Evolutionary conservation across 768 basidiomycete species (phyloP).

Genomic region (Tricholoma sp.): DNA sequence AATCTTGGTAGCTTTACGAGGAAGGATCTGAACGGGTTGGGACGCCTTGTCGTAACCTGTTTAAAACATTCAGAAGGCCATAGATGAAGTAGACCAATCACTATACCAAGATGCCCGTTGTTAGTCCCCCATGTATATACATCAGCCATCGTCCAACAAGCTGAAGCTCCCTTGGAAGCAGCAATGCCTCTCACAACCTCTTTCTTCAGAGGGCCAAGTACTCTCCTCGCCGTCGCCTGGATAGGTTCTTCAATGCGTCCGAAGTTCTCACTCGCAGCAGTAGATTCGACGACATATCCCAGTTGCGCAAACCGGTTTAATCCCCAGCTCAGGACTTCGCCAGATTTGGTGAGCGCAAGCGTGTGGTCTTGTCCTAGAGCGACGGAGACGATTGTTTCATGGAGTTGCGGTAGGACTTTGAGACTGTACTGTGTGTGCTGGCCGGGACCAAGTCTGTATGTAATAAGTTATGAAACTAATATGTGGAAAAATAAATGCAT

Average conservation of each 20-base stretch:
- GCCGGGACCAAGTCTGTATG: conserved; percentile 58
- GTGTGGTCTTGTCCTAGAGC: conserved; percentile 96
- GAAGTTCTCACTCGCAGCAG: conserved; percentile 24
- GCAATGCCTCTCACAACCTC: conserved; percentile 78
- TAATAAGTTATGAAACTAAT: background rate
- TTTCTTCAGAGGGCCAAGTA: conserved; percentile 71
- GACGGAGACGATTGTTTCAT: conserved; percentile 54
- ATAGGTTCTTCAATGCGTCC: conserved; percentile 63
- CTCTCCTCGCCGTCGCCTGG: conserved; percentile 70
- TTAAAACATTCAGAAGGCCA: background rate
- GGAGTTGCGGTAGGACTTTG: conserved; percentile 52
- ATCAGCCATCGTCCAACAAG: conserved; percentile 73
- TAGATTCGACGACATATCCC: conserved; percentile 73
- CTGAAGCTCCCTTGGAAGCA: conserved; percentile 81
- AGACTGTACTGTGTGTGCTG: conserved; percentile 78
- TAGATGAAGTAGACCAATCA: background rate
- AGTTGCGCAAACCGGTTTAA: conserved; percentile 85
- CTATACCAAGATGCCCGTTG: conserved; percentile 78
- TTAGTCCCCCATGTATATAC: conserved; percentile 94
- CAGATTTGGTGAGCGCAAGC: conserved; percentile 70
- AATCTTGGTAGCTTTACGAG: conserved; percentile 78
- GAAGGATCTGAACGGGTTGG: conserved; percentile 70
- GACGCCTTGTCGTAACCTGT: conserved; percentile 72
- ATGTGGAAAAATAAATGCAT: conserved; percentile 16
- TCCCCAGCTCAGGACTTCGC: conserved; percentile 90